Conservation (phyloP, 305 asterid genomes). For the Ajuga reptans region DNA sequence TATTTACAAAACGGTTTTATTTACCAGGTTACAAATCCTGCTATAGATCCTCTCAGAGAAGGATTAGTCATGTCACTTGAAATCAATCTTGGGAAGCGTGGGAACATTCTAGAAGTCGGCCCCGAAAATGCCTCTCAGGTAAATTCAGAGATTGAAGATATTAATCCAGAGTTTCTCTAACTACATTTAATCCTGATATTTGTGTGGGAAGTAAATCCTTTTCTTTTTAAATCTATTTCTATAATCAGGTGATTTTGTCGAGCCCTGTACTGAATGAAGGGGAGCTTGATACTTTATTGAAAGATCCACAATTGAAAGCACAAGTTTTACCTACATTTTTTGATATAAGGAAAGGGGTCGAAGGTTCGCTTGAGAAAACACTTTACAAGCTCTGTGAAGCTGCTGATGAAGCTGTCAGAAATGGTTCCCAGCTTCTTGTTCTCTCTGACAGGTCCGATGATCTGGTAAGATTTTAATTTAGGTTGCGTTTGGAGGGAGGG, state of each 20-base stretch:
- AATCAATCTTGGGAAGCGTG: slow-evolving; percentile 90
- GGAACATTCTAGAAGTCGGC: slow-evolving; percentile 89
- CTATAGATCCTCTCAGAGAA: slow-evolving; percentile 98
- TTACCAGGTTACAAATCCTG: slow-evolving; percentile 93
- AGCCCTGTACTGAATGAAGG: slow-evolving; percentile 92
- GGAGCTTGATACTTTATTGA: slow-evolving; percentile 79
- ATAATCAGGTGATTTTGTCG: slow-evolving; percentile 61
- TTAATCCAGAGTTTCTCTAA: slow-evolving; percentile 6
- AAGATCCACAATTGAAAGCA: slow-evolving; percentile 72
- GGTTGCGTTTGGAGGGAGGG: neutral
- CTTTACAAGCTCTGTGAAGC: slow-evolving; percentile 83
- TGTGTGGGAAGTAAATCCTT: slow-evolving; percentile 16
- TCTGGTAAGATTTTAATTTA: slow-evolving; percentile 46
- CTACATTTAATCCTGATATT: slow-evolving; percentile 3
- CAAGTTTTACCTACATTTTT: slow-evolving; percentile 70
- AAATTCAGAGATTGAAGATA: slow-evolving; percentile 16
- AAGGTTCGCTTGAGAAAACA: slow-evolving; percentile 76
- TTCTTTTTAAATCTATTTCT: neutral
- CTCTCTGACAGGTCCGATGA: slow-evolving; percentile 94
- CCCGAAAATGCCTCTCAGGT: slow-evolving; percentile 98
- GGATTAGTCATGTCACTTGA: slow-evolving; percentile 99
- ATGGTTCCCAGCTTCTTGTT: slow-evolving; percentile 91
- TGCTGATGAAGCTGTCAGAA: slow-evolving; percentile 99
- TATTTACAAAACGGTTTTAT: slow-evolving; percentile 16
- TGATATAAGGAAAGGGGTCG: slow-evolving; percentile 75